Percentiles rank a stretch among this genome's conserved stretches.
Conservation (phyloP, 768 basidiomycete genomes). For the Phlegmacium glaucopus region DNA sequence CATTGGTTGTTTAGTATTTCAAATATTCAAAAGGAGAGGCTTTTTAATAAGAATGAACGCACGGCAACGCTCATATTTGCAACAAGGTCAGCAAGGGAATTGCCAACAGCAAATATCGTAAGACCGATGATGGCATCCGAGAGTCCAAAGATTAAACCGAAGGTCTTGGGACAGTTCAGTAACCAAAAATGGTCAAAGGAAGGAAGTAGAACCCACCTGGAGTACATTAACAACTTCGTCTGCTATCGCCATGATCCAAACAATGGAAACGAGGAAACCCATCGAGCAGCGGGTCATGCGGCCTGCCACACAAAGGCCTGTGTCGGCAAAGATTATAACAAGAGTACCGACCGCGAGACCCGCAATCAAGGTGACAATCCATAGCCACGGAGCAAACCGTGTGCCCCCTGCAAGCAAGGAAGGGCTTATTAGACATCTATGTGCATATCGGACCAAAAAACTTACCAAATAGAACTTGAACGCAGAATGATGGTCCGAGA, state of each 20-base stretch:
- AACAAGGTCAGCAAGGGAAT: constrained; percentile 94
- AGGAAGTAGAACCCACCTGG: constrained; percentile 48
- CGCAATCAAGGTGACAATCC: constrained; percentile 49
- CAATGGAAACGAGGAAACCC: constrained; percentile 87
- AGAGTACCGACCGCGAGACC: constrained; percentile 54
- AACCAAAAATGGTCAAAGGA: background rate
- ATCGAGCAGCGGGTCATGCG: constrained; percentile 78
- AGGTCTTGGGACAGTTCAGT: constrained; percentile 51
- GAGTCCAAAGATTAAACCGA: constrained; percentile 91
- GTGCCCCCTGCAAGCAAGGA: constrained; percentile 38
- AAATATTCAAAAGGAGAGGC: background rate
- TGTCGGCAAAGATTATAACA: constrained; percentile 57
- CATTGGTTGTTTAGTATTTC: background rate
- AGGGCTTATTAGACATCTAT: background rate
- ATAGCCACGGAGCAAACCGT: constrained; percentile 44
- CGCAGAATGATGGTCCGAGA: constrained; percentile 77
- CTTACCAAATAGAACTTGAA: constrained; percentile 74
- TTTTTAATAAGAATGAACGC: constrained; percentile 21
- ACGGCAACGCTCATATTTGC: constrained; percentile 96
- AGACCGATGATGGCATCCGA: constrained; percentile 97
- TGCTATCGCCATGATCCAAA: constrained; percentile 99
- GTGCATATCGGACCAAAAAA: constrained; percentile 10
- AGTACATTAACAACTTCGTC: constrained; percentile 93
- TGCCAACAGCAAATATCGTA: constrained; percentile 95
- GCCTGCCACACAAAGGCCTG: constrained; percentile 53